These are phyloP conservation scores for Aschersonia sp. DNA, from an alignment of 2,329 filamentous ascomycete species.

Conservation along the genomic window DNA sequence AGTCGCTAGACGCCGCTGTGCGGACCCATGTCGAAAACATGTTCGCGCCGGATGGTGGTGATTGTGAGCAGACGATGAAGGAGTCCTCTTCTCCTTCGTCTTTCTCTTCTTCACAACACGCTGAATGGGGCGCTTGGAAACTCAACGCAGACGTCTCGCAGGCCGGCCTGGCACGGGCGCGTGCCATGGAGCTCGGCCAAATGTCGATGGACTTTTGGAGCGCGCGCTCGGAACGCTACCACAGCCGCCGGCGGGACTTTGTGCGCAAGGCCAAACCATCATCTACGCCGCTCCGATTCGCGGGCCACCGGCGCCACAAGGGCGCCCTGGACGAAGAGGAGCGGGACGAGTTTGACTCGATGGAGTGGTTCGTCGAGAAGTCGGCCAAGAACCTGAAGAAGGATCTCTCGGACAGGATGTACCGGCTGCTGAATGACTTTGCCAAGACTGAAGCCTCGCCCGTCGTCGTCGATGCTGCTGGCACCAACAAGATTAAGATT, in stretches of 20 bases:
- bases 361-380: conserved; percentile 6
- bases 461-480: background rate
- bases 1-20: conserved; percentile 18
- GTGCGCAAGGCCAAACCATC: conserved; percentile 22
- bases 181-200: conserved; percentile 21
- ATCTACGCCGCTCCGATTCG: conserved; percentile 24
- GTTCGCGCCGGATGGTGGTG: background rate
- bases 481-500: background rate
- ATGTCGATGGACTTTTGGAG: conserved; percentile 29
- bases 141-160: conserved; percentile 16
- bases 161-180: conserved; percentile 15
- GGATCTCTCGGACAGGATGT: conserved; percentile 3
- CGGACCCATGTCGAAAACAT: conserved; percentile 18
- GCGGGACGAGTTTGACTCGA: conserved; percentile 19
- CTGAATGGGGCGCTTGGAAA: conserved; percentile 16
- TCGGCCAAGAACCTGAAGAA: background rate
- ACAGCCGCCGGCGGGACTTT: conserved; percentile 22
- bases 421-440: conserved; percentile 3
- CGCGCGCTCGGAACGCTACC: conserved; percentile 19
- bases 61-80: background rate
- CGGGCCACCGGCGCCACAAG: conserved; percentile 16
- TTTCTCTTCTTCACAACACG: no score
- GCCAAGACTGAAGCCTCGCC: background rate
- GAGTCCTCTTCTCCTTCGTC: no score
- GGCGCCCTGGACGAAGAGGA: conserved; percentile 17